Base-by-base conservation (phyloP, 352 stramenopile genomes). In the Pythium dissimile region DNA sequence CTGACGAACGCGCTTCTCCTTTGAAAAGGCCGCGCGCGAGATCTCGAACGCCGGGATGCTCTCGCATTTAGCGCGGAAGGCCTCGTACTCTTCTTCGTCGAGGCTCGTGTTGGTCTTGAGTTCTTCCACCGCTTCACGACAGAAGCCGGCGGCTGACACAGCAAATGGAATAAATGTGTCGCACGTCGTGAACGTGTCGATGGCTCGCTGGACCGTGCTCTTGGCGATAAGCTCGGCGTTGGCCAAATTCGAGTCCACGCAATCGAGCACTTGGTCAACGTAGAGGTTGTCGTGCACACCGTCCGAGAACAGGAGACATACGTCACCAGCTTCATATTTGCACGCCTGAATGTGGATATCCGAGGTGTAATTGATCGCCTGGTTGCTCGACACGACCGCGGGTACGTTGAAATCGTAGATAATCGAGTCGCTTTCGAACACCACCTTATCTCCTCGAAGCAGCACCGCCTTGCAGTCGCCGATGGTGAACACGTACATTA, bases 381-480 rank as follows among this genome's bases (percentile, higher is more conserved):
- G 76, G 64, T 93, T 90, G 59, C 77, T 95, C 15, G 81, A 92
- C 8, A 95, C 86, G 30, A 95, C 86, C 0, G 86, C 86, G 0
- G 86, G 86, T 18, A 95, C 86, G 59, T 95, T 95, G 69, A 95
- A 95, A 64, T 93, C 85, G 75, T 95, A 95, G 56, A 95, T 88
- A 53, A 93, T 91, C 18, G 85, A 92, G 64, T 95, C 85, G 57
- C 83, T 93, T 60, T 95, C 85, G 46, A 93, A 95, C 45, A 93
- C 73, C 46, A 95, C 71, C 42, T 64, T 69, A 54, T 64, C 65
- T 31, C 66, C 62, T 18, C 85, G 84, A 56, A 93, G 68, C 11
- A 95, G 65, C 23, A 93, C 80, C 62, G 83, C 92, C 65, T 95
- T 95, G 74, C 85, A 95, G 59, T 95, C 85, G 35, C 85, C 85